A percentile compares a stretch with the other conserved stretches of the same genome.
Conservation (phyloP, 768 basidiomycete species). For the Russula lepida region DNA sequence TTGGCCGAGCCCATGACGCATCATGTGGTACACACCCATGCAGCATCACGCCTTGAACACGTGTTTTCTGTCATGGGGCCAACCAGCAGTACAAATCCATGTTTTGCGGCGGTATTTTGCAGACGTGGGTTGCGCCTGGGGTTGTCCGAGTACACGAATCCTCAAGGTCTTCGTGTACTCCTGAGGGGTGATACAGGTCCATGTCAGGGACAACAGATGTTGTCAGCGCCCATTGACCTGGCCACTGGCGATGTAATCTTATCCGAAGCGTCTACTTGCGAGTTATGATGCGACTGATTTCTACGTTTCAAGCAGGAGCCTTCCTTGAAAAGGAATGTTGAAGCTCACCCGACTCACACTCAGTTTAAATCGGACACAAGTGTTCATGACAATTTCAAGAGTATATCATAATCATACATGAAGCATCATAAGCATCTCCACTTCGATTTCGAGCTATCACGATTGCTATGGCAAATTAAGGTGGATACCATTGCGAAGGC, state of each 20-base stretch:
- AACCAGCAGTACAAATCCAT: not conserved
- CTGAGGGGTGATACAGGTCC: conserved; percentile 47
- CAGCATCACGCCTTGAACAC: not conserved
- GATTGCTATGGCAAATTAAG: not conserved
- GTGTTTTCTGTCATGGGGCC: not conserved
- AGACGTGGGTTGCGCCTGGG: conserved; percentile 36
- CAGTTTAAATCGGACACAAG: not conserved
- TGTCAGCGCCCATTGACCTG: not conserved
- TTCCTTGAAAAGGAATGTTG: not conserved
- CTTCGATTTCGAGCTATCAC: not conserved
- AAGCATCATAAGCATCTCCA: not conserved
- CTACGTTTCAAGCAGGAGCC: not conserved
- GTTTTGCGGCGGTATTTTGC: not conserved
- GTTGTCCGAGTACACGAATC: conserved; percentile 26
- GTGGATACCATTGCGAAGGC: not conserved
- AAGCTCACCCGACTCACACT: not conserved
- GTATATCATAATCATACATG: not conserved
- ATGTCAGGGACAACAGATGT: conserved; percentile 29
- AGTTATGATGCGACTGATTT: not conserved
- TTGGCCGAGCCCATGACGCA: not conserved
- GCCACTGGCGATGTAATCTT: not conserved
- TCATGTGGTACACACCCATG: not conserved
- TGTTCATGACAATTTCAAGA: not conserved
- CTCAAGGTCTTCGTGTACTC: conserved; percentile 27
- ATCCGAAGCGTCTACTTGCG: not conserved